These are phyloP conservation scores for Phyllostachys edulis DNA, from an alignment of 176 grass and related monocot genomes.

Conservation along the genomic window DNA sequence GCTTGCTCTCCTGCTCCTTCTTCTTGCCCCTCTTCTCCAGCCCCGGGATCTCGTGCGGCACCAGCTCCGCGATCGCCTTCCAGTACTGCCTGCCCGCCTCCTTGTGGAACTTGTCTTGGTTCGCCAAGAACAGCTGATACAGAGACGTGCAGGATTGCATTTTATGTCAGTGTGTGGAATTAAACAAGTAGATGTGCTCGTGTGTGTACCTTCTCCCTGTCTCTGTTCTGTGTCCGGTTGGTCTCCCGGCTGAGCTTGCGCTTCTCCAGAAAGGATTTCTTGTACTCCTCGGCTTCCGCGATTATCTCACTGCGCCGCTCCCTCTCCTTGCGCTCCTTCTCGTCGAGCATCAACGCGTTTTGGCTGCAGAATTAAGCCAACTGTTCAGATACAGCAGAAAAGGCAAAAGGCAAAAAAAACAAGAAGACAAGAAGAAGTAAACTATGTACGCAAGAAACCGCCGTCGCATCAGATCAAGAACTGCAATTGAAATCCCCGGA, in stretches of 20 bases:
- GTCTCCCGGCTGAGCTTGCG: conserved; percentile 45
- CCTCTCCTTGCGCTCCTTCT: conserved; percentile 72
- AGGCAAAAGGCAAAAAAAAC: background rate
- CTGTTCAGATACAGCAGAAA: background rate
- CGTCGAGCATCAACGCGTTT: conserved; percentile 55
- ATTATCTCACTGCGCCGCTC: conserved; percentile 59
- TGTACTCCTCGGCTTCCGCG: conserved; percentile 63
- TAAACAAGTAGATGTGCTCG: background rate
- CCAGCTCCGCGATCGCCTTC: conserved; percentile 73
- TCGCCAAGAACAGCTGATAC: conserved; percentile 51
- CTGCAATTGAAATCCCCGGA: background rate
- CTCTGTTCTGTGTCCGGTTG: conserved; percentile 56
- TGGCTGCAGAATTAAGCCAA: conserved; percentile 30
- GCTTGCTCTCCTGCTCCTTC: conserved; percentile 46
- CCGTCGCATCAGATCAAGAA: background rate
- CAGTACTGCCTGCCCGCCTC: conserved; percentile 63
- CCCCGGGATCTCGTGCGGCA: conserved; percentile 63
- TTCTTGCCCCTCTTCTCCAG: conserved; percentile 68
- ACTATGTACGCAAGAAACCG: background rate
- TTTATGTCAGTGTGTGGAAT: no score
- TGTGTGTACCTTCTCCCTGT: conserved; percentile 60
- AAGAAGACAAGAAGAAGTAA: background rate
- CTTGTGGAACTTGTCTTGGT: conserved; percentile 77
- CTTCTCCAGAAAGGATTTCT: conserved; percentile 64
- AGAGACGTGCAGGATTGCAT: background rate